Conservation (phyloP, 257 asterid genomes). For the Forsythia viridissima region DNA sequence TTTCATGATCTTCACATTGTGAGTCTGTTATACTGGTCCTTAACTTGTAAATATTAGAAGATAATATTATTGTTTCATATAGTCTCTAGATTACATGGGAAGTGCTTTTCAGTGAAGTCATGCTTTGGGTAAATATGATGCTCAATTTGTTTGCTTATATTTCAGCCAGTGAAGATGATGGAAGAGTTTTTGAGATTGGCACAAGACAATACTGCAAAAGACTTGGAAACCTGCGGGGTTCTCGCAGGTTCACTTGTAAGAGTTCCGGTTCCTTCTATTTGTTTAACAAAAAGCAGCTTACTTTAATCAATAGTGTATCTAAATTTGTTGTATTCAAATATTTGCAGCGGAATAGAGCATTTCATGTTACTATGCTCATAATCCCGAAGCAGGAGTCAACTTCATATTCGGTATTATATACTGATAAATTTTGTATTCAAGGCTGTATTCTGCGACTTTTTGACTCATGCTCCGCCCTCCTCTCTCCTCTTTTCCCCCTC, state of each 20-base stretch:
- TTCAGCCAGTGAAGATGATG: conserved; percentile 90
- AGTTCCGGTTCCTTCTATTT: conserved; percentile 17
- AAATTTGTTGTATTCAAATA: conserved; percentile 27
- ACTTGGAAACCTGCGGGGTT: conserved; percentile 92
- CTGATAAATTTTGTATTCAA: neutral
- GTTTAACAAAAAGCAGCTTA: conserved; percentile 10
- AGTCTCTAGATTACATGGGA: conserved; percentile 6
- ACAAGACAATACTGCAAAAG: conserved; percentile 65
- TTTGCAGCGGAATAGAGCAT: conserved; percentile 82
- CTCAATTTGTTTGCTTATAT: conserved; percentile 26
- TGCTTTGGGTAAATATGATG: conserved; percentile 25
- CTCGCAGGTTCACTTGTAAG: conserved; percentile 97
- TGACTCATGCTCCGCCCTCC: neutral
- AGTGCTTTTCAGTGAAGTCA: conserved; percentile 10
- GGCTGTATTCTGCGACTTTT: conserved; percentile 26
- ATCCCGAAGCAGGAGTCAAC: conserved; percentile 98
- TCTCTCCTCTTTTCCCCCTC: neutral
- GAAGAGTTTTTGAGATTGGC: conserved; percentile 91
- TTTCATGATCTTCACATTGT: conserved; percentile 93
- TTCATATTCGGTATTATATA: conserved; percentile 75
- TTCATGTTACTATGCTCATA: conserved; percentile 79
- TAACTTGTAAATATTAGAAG: conserved; percentile 1
- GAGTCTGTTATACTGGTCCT: conserved; percentile 42
- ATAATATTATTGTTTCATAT: conserved; percentile 4
- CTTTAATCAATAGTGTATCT: conserved; percentile 10